Percentiles rank a stretch among this genome's conserved stretches.
Conservation (phyloP, 352 stramenopile species). For the Lagenidium giganteum region DNA sequence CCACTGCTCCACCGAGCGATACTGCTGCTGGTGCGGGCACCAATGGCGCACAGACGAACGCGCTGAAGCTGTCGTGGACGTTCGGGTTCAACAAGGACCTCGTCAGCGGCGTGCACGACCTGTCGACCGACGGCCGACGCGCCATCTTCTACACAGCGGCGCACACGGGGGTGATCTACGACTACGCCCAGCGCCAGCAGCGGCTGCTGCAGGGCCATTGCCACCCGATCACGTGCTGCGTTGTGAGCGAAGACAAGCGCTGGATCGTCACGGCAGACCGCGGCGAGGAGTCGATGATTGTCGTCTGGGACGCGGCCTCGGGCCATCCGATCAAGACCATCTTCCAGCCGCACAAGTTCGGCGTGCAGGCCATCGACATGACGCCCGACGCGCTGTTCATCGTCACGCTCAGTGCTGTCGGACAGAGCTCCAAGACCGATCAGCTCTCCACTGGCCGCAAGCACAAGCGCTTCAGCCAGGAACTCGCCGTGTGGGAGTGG, state of each 20-base stretch:
- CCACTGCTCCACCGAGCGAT: too few relatives aligned
- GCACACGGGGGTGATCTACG: conserved; percentile 91
- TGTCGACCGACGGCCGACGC: conserved; percentile 59
- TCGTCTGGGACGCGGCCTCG: conserved; percentile 86
- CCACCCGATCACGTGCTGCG: conserved; percentile 86
- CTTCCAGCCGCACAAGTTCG: conserved; percentile 74
- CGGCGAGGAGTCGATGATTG: conserved; percentile 86
- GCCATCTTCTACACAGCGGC: conserved; percentile 89
- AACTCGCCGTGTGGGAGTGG: conserved; percentile 88
- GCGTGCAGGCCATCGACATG: conserved; percentile 85
- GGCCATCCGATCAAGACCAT: conserved; percentile 90
- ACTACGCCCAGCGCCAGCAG: conserved; percentile 85
- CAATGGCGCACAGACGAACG: conserved; percentile 38
- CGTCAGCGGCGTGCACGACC: conserved; percentile 81
- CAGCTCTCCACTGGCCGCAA: conserved; percentile 4
- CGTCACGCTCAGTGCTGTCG: conserved; percentile 68
- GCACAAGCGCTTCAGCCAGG: conserved; percentile 50
- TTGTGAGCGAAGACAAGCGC: conserved; percentile 89
- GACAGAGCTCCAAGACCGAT: conserved; percentile 11
- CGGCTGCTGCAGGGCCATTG: conserved; percentile 89
- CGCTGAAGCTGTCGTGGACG: conserved; percentile 70
- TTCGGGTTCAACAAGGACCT: conserved; percentile 93
- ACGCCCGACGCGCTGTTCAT: conserved; percentile 87
- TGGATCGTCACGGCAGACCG: conserved; percentile 90
- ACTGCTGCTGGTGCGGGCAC: too few relatives aligned